Percentiles rank a stretch among this genome's conserved stretches.
These are phyloP conservation scores for Malus orientalis DNA, from an alignment of 306 rosid genomes.

Conservation along the genomic window DNA sequence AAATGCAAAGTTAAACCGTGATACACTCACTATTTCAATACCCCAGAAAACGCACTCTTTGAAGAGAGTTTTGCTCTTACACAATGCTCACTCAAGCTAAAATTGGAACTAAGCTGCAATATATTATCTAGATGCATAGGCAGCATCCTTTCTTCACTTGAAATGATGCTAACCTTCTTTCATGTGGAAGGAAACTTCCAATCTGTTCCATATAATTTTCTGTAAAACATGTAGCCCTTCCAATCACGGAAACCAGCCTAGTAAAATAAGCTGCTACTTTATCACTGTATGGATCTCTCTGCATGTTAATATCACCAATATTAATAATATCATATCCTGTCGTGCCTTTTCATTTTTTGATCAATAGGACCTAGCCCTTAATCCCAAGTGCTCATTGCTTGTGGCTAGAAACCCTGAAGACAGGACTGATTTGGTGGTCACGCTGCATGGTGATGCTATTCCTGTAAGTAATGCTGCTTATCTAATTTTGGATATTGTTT, in stretches of 20 bases:
- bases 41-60: neutral
- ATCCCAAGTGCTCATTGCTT: slow-evolving; percentile 82
- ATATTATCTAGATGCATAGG: neutral
- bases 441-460: slow-evolving; percentile 77
- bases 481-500: neutral
- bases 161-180: neutral
- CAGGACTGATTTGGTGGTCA: slow-evolving; percentile 78
- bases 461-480: slow-evolving; percentile 47
- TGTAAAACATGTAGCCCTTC: neutral
- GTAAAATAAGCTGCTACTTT: neutral
- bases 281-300: neutral
- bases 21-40: neutral
- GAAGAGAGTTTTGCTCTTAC: neutral
- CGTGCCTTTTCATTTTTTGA: neutral
- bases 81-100: neutral
- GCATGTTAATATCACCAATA: neutral
- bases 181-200: neutral
- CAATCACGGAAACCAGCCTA: neutral
- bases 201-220: neutral
- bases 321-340: neutral
- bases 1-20: neutral
- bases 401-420: slow-evolving; percentile 86
- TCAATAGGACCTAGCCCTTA: slow-evolving; percentile 59
- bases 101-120: neutral
- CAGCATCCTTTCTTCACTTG: neutral